A percentile compares a stretch with the other conserved stretches of the same genome.
Conservation (phyloP, 768 basidiomycete genomes). For the Hericium erinaceus region DNA sequence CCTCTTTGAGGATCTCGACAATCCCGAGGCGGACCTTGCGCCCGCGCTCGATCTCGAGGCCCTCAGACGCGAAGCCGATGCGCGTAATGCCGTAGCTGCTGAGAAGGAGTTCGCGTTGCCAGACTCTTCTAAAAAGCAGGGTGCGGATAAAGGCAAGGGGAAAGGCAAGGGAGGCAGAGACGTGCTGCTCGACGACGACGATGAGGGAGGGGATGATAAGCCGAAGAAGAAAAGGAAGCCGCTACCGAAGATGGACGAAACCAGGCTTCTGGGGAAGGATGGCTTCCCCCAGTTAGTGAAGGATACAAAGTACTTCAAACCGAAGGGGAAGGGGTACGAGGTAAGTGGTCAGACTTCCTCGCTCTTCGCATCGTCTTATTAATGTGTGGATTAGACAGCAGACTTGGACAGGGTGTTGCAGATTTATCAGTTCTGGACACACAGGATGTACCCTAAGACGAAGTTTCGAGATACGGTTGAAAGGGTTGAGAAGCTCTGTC, state of each 20-base stretch:
- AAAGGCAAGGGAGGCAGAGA: conserved; percentile 32
- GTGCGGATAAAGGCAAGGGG: conserved; percentile 25
- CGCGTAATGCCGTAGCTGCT: conserved; percentile 29
- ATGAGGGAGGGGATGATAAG: conserved; percentile 20
- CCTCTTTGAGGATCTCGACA: conserved; percentile 39
- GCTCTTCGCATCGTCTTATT: not conserved
- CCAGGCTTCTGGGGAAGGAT: conserved; percentile 54
- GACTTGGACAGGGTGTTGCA: conserved; percentile 77
- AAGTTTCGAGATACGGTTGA: conserved; percentile 82
- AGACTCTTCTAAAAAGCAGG: conserved; percentile 31
- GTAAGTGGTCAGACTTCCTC: conserved; percentile 30
- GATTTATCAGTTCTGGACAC: conserved; percentile 92
- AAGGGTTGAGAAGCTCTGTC: conserved; percentile 83
- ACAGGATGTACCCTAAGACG: conserved; percentile 83
- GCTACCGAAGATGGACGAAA: conserved; percentile 63
- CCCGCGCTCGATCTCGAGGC: conserved; percentile 44
- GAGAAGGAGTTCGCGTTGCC: conserved; percentile 29
- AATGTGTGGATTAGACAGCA: conserved; percentile 38
- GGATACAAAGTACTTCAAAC: conserved; percentile 67
- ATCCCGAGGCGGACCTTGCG: conserved; percentile 29
- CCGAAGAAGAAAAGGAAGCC: conserved; percentile 40
- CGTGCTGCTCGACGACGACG: conserved; percentile 15
- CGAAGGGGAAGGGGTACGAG: conserved; percentile 89
- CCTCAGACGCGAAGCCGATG: conserved; percentile 47
- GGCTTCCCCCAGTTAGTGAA: conserved; percentile 79